These are phyloP conservation scores for Eucalyptus cloeziana DNA, from an alignment of 345 rosid species.

Conservation along the genomic window DNA sequence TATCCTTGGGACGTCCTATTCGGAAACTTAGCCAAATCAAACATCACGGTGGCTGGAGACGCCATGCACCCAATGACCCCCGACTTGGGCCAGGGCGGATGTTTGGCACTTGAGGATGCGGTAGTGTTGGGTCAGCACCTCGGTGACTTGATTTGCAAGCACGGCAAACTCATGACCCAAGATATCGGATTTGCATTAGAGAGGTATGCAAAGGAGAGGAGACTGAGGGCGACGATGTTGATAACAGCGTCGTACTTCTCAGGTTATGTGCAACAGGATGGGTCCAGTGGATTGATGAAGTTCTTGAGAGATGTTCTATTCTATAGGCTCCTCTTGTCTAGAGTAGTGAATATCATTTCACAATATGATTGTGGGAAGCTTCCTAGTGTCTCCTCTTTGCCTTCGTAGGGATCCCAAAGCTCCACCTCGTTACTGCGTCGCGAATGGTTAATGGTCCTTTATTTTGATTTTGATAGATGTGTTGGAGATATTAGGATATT, in stretches of 20 bases:
- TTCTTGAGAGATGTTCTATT: conserved; percentile 4
- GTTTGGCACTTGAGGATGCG: conserved; percentile 21
- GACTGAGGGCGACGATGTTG: conserved; percentile 1
- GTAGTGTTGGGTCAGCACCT: conserved; percentile 20
- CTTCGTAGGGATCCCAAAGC: not conserved
- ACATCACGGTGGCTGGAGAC: conserved; percentile 26
- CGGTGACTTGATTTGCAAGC: not conserved
- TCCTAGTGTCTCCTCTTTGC: not conserved
- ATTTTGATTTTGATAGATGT: not conserved
- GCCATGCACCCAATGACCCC: conserved; percentile 49
- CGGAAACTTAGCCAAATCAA: conserved; percentile 15
- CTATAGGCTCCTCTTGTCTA: not conserved
- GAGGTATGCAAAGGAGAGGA: conserved; percentile 13
- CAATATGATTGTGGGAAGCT: conserved; percentile 24
- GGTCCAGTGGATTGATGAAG: conserved; percentile 9
- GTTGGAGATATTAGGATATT: not conserved
- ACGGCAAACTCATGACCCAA: not conserved
- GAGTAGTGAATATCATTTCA: not conserved
- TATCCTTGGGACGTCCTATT: conserved; percentile 17
- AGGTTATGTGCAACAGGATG: conserved; percentile 20
- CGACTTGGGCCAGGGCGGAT: conserved; percentile 27
- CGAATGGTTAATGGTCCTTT: not conserved
- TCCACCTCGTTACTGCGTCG: not conserved
- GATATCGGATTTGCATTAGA: conserved; percentile 1
- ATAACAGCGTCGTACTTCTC: conserved; percentile 5